These are phyloP conservation scores for Cystobasidium sp. DNA, from an alignment of 1,284 basidiomycete species.

Conservation along the genomic window DNA sequence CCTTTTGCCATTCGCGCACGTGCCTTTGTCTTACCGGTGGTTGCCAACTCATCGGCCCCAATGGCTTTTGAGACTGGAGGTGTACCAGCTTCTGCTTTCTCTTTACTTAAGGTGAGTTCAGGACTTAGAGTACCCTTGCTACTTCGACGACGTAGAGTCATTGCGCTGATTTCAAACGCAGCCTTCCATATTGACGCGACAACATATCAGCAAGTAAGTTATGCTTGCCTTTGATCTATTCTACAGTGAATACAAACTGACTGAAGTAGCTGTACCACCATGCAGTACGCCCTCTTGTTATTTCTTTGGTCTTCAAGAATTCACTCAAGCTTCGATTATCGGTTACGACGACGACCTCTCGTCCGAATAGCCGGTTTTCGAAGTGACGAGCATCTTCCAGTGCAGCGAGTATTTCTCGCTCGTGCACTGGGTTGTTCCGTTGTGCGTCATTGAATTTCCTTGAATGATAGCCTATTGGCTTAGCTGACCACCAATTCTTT, in stretches of 20 bases:
- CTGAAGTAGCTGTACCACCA: background rate
- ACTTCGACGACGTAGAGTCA: no score
- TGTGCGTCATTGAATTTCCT: slow-evolving; percentile 9
- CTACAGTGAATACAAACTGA: background rate
- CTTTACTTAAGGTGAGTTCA: no score
- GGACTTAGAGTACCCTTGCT: no score
- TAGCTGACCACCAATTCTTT: slow-evolving; percentile 3
- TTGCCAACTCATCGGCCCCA: no score
- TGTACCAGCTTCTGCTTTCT: no score
- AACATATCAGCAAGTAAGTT: no score
- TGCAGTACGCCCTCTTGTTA: background rate
- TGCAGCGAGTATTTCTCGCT: background rate
- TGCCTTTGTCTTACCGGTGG: no score
- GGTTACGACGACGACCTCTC: background rate
- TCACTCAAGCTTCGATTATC: background rate
- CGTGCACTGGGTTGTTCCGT: slow-evolving; percentile 4
- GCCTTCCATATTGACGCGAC: no score
- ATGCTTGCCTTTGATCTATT: no score
- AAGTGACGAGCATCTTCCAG: background rate
- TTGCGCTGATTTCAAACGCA: no score
- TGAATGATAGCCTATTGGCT: slow-evolving; percentile 2
- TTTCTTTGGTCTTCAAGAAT: slow-evolving; percentile 6
- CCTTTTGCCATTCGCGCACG: no score
- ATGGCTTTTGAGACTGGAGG: no score
- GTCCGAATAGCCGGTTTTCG: background rate